A percentile compares a stretch with the other conserved stretches of the same genome.
phyloP scores from a whole-genome alignment of 495 filamentous ascomycete genomes.

The Friedmanniomyces endolithicus region DNA sequence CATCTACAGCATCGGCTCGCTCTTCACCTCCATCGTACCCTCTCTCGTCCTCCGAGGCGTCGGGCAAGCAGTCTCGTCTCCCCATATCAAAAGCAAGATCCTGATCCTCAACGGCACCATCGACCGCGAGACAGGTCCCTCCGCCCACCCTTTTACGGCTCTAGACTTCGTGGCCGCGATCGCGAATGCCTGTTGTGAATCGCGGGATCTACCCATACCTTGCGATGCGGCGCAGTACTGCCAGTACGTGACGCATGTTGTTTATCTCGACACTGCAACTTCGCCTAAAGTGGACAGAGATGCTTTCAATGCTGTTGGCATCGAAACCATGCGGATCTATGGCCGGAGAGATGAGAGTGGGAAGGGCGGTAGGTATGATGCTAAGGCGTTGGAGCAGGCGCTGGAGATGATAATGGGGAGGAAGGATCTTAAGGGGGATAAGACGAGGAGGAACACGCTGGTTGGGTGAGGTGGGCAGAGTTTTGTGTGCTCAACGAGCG shows the following conservation, averaged over 20 bases:
- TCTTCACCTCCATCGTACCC: conserved; percentile 66
- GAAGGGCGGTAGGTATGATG: conserved; percentile 54
- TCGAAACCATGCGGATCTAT: conserved; percentile 64
- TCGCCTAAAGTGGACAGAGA: conserved; percentile 58
- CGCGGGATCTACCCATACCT: conserved; percentile 26
- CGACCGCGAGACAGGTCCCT: conserved; percentile 75
- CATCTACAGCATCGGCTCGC: conserved; percentile 79
- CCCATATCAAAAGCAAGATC: conserved; percentile 52
- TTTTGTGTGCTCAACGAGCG: neutral
- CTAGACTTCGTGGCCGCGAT: conserved; percentile 71
- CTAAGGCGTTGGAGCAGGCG: conserved; percentile 58
- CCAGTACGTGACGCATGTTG: conserved; percentile 67
- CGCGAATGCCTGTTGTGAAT: conserved; percentile 47
- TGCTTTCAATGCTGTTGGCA: conserved; percentile 51
- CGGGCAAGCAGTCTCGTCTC: conserved; percentile 39
- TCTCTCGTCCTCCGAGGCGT: conserved; percentile 56
- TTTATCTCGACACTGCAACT: conserved; percentile 64
- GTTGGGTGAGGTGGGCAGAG: conserved; percentile 6
- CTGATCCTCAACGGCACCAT: conserved; percentile 71
- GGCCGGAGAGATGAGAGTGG: conserved; percentile 48
- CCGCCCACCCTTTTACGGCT: conserved; percentile 47
- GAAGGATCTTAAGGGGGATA: conserved; percentile 43
- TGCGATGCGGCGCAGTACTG: conserved; percentile 22
- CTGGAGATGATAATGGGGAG: conserved; percentile 66
- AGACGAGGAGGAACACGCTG: conserved; percentile 58